Evolutionary conservation across 2,329 filamentous ascomycete species (phyloP).

Genomic region (Botrytis hyacinthi): DNA sequence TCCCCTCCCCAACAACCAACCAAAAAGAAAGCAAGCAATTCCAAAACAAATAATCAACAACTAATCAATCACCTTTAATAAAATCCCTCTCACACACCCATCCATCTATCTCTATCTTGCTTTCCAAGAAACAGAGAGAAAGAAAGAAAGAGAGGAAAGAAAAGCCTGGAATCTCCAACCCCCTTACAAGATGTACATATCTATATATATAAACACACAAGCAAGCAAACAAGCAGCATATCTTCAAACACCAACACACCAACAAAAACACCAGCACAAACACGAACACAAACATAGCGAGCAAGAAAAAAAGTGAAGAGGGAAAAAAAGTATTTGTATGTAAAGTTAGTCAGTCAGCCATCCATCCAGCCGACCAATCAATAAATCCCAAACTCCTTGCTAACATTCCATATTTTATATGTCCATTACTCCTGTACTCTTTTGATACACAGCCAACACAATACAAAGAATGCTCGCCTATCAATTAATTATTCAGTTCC

Average conservation of each 20-base stretch:
- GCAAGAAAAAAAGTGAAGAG: neutral
- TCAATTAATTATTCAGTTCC: slow-evolving; percentile 14
- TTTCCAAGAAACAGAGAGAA: too few species aligned
- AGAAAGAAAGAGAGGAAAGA: too few species aligned
- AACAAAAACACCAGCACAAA: too few species aligned
- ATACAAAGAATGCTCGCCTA: neutral
- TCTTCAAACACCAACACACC: neutral
- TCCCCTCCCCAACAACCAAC: too few species aligned
- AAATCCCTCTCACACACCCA: neutral
- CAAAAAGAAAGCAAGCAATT: neutral
- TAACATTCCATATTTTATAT: slow-evolving; percentile 8
- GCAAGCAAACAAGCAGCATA: neutral
- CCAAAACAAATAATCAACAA: too few species aligned
- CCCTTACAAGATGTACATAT: too few species aligned
- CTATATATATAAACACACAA: neutral
- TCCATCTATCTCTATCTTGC: neutral
- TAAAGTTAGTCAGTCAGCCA: neutral
- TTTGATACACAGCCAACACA: slow-evolving; percentile 4
- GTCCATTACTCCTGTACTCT: slow-evolving; percentile 6
- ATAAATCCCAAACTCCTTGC: slow-evolving; percentile 14
- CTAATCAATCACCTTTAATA: neutral
- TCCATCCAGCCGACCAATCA: neutral
- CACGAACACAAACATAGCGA: neutral
- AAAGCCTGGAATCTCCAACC: too few species aligned
- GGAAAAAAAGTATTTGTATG: slow-evolving; percentile 5